Evolutionary conservation across 441 rosid species (phyloP), one percentile per base, ranked within the genome.

Genomic region (Populus hybrid): DNA sequence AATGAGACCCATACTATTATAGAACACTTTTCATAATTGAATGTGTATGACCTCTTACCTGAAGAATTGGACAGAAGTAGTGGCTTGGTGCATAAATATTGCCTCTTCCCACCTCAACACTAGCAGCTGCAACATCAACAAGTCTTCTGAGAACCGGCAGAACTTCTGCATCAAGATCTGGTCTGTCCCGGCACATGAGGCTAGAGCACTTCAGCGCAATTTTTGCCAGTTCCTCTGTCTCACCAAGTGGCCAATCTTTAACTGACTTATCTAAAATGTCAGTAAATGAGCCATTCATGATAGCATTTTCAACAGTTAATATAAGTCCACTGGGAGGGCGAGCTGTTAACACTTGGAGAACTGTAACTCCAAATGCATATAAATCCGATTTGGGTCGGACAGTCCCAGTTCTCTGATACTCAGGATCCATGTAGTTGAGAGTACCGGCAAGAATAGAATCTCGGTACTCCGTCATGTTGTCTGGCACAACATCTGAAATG

Each of bases 171-270:
- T 93, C 87, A 72, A 93, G 94, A 84, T 92, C 98, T 24, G 97
- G 99, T 82, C 96, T 87, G 68, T 95, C 99, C 82, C 98, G 85
- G 81, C 99, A 93, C 71, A 95, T 80, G 76, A 92, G 91, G 36
- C 82, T 86, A 0, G 91, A 86, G 80, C 98, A 95, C 50, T 86
- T 87, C 74, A 95, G 85, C 38, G 92, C 96, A 50, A 90, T 67
- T 35, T 79, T 82, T 73, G 91, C 97, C 82, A 95, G 77, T 78
- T 95, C 94, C 74, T 90, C 88, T 7, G 94, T 76, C 89, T 92
- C 97, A 24, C 86, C 84, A 72, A 90, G 84, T 26, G 97, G 98
- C 98, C 98, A 95, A 78, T 92, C 97, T 7, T 79, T 76, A 79
- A 89, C 79, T 4, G 94, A 84, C 72, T 85, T 78, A 64, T 95